Conservation (phyloP, 208 protist genomes). For the Phytomonas francai region DNA sequence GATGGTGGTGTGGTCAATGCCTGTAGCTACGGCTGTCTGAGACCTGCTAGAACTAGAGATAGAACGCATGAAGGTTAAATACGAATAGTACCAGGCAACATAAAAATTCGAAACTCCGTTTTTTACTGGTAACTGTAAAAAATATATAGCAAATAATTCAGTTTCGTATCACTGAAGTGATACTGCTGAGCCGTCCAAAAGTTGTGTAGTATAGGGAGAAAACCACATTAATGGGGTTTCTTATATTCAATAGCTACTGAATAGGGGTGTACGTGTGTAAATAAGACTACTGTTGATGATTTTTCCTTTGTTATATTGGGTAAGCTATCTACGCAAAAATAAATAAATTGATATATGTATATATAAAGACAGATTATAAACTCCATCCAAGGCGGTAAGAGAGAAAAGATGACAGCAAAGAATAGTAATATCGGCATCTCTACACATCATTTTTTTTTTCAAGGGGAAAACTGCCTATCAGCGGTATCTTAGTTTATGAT, state of each 20-base stretch:
- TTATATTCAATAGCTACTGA: not conserved
- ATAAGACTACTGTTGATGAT: not conserved
- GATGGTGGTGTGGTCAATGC: conserved; percentile 21
- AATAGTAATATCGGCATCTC: not conserved
- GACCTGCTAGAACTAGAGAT: not conserved
- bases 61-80: not conserved
- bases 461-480: not conserved
- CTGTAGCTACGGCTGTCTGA: not conserved
- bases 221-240: not conserved
- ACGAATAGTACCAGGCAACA: not conserved
- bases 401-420: not conserved
- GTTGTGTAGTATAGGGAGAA: not conserved
- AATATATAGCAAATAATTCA: not conserved
- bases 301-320: not conserved
- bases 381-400: not conserved
- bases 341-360: not conserved
- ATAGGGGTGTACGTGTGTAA: not conserved
- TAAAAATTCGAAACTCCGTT: not conserved
- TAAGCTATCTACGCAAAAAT: not conserved
- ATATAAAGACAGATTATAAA: not conserved
- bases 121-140: not conserved
- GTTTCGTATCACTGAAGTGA: not conserved
- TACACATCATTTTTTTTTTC: not conserved
- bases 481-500: not conserved
- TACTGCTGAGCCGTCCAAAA: not conserved